Conservation (phyloP, 805 yeast genomes). For the Zygoascus flipseniorum region DNA sequence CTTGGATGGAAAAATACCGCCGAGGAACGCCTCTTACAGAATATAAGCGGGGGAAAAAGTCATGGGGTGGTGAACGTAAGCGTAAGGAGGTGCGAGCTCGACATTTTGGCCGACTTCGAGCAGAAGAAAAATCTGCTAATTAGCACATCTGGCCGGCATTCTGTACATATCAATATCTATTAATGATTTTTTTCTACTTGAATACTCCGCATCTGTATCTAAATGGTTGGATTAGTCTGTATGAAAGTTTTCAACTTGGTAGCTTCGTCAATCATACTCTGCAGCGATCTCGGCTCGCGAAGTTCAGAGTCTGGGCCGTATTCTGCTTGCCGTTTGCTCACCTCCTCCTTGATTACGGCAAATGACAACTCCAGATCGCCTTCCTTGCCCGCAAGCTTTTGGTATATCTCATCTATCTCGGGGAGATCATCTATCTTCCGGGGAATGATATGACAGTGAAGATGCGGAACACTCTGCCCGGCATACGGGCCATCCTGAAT, state of each 20-base stretch:
- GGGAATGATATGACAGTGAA: conserved; percentile 92
- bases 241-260: conserved; percentile 31
- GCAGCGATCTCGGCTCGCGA: conserved; percentile 40
- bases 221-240: background rate
- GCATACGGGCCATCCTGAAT: conserved; percentile 96
- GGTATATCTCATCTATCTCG: conserved; percentile 71
- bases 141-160: background rate
- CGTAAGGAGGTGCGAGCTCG: conserved; percentile 55
- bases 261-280: conserved; percentile 71
- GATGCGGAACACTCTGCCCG: conserved; percentile 93
- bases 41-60: conserved; percentile 60
- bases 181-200: background rate
- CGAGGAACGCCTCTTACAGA: conserved; percentile 49
- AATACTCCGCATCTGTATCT: background rate
- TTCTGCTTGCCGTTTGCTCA: conserved; percentile 13
- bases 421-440: conserved; percentile 46
- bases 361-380: conserved; percentile 37
- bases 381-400: conserved; percentile 48
- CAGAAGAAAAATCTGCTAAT: conserved; percentile 16
- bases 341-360: conserved; percentile 21
- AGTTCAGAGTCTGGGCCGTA: conserved; percentile 10
- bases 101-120: conserved; percentile 25
- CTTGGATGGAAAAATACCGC: conserved; percentile 62
- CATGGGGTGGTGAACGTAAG: conserved; percentile 82
- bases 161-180: background rate